These are phyloP conservation scores for Wickerhamiella vanderwaltii DNA, from an alignment of 805 yeast species.

Conservation along the genomic window DNA sequence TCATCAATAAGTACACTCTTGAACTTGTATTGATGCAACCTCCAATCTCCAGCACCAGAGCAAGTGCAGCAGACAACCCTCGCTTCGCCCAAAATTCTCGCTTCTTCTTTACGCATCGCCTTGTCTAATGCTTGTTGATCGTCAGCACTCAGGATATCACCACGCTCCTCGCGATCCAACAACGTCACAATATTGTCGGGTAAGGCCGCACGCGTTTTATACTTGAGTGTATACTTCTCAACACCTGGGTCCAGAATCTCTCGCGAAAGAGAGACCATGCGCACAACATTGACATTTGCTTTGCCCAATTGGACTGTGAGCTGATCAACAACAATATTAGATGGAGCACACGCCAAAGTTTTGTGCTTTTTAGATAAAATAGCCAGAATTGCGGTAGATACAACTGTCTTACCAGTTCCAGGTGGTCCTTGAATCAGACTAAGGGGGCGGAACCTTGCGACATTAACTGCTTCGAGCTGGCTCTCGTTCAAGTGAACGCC, in stretches of 20 bases:
- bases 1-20: slow-evolving; percentile 81
- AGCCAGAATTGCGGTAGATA: slow-evolving; percentile 77
- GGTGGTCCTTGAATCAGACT: slow-evolving; percentile 92
- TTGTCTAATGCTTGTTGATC: slow-evolving; percentile 17
- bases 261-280: slow-evolving; percentile 63
- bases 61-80: slow-evolving; percentile 86
- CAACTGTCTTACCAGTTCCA: slow-evolving; percentile 91
- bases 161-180: slow-evolving; percentile 38
- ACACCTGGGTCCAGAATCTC: slow-evolving; percentile 69
- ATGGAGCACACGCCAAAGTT: slow-evolving; percentile 85
- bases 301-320: slow-evolving; percentile 57
- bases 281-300: slow-evolving; percentile 66
- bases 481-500: slow-evolving; percentile 63
- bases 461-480: slow-evolving; percentile 63
- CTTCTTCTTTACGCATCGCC: slow-evolving; percentile 39
- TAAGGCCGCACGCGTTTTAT: slow-evolving; percentile 14
- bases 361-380: slow-evolving; percentile 53
- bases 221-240: slow-evolving; percentile 44
- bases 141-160: slow-evolving; percentile 38
- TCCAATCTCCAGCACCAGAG: slow-evolving; percentile 76
- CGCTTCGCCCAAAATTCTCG: slow-evolving; percentile 38
- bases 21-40: slow-evolving; percentile 46
- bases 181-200: not conserved
- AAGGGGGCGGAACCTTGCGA: slow-evolving; percentile 57
- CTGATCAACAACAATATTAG: slow-evolving; percentile 91